These are phyloP conservation scores for Schizochytrium sp. DNA, from an alignment of 108 stramenopile genomes.

Conservation along the genomic window DNA sequence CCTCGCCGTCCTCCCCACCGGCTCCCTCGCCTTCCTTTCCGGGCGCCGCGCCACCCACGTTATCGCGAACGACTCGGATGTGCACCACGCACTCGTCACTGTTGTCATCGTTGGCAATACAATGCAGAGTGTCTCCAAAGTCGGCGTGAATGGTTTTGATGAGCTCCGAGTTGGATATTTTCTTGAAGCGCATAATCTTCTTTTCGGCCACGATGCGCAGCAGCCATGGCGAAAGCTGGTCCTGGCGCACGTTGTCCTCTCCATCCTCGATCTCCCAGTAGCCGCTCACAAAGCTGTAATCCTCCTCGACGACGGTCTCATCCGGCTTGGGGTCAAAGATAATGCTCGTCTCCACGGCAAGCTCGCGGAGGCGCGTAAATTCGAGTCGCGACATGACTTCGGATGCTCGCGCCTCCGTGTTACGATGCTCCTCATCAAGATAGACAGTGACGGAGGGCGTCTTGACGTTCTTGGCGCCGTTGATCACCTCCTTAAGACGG, in stretches of 20 bases:
- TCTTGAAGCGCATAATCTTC: conserved; percentile 69
- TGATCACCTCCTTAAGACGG: conserved; percentile 93
- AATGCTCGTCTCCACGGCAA: conserved; percentile 83
- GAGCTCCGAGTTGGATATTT: neutral
- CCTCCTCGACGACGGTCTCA: conserved; percentile 75
- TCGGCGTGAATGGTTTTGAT: conserved; percentile 73
- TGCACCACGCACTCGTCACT: conserved; percentile 75
- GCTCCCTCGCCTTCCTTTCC: neutral
- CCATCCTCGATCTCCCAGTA: conserved; percentile 78
- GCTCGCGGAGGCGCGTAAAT: conserved; percentile 78
- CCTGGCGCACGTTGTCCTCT: conserved; percentile 59
- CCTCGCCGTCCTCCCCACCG: conserved; percentile 29
- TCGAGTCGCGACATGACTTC: conserved; percentile 75
- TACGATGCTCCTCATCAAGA: conserved; percentile 51
- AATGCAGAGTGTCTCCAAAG: conserved; percentile 67
- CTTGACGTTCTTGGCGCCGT: conserved; percentile 89
- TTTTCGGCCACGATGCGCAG: conserved; percentile 87
- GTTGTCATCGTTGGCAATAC: conserved; percentile 83
- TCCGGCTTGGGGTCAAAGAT: conserved; percentile 90
- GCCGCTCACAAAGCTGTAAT: conserved; percentile 79
- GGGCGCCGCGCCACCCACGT: neutral
- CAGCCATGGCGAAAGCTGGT: conserved; percentile 85
- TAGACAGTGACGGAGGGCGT: conserved; percentile 88
- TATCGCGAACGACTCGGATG: conserved; percentile 63
- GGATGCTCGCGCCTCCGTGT: conserved; percentile 15